These are phyloP conservation scores for Colletotrichum sp. DNA, from an alignment of 2,329 filamentous ascomycete species.

Conservation along the genomic window DNA sequence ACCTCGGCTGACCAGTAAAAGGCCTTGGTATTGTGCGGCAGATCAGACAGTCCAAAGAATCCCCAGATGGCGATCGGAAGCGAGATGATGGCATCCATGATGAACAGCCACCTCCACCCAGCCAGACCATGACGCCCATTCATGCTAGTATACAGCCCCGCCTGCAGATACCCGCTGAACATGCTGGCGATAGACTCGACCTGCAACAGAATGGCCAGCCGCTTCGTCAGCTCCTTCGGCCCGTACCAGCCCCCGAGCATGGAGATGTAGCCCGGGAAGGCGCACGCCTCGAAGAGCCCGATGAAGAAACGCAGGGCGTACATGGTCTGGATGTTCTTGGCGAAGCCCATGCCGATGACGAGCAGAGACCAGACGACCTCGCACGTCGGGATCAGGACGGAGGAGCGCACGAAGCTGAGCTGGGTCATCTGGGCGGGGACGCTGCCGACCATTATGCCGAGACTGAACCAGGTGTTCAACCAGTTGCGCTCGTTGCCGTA, in stretches of 20 bases:
- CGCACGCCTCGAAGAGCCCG: conserved; percentile 42
- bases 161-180: conserved; percentile 63
- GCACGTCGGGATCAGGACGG: conserved; percentile 29
- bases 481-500: conserved; percentile 29
- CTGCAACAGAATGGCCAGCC: conserved; percentile 52
- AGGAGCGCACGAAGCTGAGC: conserved; percentile 29
- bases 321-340: conserved; percentile 31
- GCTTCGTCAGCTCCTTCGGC: conserved; percentile 49
- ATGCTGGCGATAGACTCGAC: conserved; percentile 57
- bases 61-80: conserved; percentile 27
- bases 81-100: conserved; percentile 38
- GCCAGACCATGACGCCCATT: conserved; percentile 35
- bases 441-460: conserved; percentile 27
- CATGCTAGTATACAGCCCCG: conserved; percentile 50
- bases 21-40: conserved; percentile 18
- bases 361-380: conserved; percentile 27
- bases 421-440: conserved; percentile 29
- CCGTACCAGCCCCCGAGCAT: conserved; percentile 50
- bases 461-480: conserved; percentile 25
- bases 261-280: conserved; percentile 28
- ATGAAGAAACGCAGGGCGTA: conserved; percentile 49
- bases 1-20: conserved; percentile 19
- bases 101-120: conserved; percentile 44
- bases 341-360: conserved; percentile 19
- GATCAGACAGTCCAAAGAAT: conserved; percentile 25